Evolutionary conservation across 2,329 filamentous ascomycete species (phyloP).

Genomic region (Sporothrix inflata): DNA sequence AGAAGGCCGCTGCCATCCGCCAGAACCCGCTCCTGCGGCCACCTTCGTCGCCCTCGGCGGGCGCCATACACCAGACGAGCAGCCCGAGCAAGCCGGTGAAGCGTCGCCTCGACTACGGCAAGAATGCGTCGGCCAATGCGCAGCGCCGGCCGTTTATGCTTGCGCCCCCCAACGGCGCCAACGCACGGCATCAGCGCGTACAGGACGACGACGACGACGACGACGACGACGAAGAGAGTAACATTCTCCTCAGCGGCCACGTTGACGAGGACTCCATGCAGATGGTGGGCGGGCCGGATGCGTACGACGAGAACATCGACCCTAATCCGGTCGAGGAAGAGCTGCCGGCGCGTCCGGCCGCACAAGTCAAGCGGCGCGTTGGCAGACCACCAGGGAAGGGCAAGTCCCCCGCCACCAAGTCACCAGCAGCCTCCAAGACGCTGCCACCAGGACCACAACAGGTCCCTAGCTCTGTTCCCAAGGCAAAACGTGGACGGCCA

Average conservation of each 20-base stretch:
- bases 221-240: constrained; percentile 35
- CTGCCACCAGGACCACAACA: constrained; percentile 21
- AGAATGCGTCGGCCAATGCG: constrained; percentile 35
- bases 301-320: constrained; percentile 3
- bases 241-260: constrained; percentile 32
- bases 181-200: constrained; percentile 21
- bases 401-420: constrained; percentile 31
- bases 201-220: constrained; percentile 37
- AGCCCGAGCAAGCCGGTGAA: constrained; percentile 50
- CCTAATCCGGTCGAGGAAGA: constrained; percentile 35
- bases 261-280: constrained; percentile 48
- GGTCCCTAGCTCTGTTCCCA: background rate
- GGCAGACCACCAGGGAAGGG: constrained; percentile 36
- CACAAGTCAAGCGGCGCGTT: constrained; percentile 32
- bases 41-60: constrained; percentile 52
- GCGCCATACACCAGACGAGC: constrained; percentile 36
- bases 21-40: constrained; percentile 59
- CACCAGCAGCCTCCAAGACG: constrained; percentile 16
- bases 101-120: constrained; percentile 58
- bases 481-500: constrained; percentile 25
- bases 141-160: constrained; percentile 34
- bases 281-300: constrained; percentile 41
- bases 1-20: constrained; percentile 26
- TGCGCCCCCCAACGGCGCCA: constrained; percentile 2
- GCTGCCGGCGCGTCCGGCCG: constrained; percentile 9